These are phyloP conservation scores for Populus hybrid DNA, from an alignment of 441 rosid genomes.

Conservation along the genomic window DNA sequence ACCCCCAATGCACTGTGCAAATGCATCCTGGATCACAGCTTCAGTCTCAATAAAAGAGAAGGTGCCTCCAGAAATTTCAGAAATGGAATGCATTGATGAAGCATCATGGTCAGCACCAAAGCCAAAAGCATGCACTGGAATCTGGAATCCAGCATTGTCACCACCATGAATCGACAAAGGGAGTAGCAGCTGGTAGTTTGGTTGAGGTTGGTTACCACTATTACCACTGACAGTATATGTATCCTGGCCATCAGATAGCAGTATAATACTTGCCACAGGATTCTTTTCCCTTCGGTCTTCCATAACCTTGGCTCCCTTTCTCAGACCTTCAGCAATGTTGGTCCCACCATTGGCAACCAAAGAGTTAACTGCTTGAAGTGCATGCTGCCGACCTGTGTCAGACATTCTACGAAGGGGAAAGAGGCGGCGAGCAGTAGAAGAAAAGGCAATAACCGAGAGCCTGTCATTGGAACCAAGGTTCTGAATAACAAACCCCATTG, in stretches of 20 bases:
- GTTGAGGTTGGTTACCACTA: slow-evolving; percentile 42
- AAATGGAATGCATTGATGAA: slow-evolving; percentile 86
- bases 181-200: slow-evolving; percentile 61
- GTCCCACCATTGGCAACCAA: slow-evolving; percentile 95
- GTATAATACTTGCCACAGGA: slow-evolving; percentile 82
- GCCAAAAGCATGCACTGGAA: slow-evolving; percentile 94
- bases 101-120: slow-evolving; percentile 97
- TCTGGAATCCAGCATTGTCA: slow-evolving; percentile 59
- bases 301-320: slow-evolving; percentile 86
- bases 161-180: slow-evolving; percentile 61
- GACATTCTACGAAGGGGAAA: slow-evolving; percentile 81
- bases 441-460: slow-evolving; percentile 96
- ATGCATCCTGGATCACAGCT: slow-evolving; percentile 91
- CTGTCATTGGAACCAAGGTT: slow-evolving; percentile 87
- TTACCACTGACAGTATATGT: slow-evolving; percentile 57
- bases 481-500: slow-evolving; percentile 99
- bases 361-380: slow-evolving; percentile 89
- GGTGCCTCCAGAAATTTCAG: slow-evolving; percentile 89
- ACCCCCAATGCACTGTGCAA: slow-evolving; percentile 99
- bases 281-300: slow-evolving; percentile 77
- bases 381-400: slow-evolving; percentile 71
- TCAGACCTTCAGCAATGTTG: slow-evolving; percentile 94
- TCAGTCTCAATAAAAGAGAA: slow-evolving; percentile 95
- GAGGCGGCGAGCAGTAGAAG: slow-evolving; percentile 94
- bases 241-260: slow-evolving; percentile 94